Evolutionary conservation across 2,329 filamentous ascomycete genomes (phyloP), one percentile per base, ranked within the genome.

Genomic region (Penicillium hesseltinei): DNA sequence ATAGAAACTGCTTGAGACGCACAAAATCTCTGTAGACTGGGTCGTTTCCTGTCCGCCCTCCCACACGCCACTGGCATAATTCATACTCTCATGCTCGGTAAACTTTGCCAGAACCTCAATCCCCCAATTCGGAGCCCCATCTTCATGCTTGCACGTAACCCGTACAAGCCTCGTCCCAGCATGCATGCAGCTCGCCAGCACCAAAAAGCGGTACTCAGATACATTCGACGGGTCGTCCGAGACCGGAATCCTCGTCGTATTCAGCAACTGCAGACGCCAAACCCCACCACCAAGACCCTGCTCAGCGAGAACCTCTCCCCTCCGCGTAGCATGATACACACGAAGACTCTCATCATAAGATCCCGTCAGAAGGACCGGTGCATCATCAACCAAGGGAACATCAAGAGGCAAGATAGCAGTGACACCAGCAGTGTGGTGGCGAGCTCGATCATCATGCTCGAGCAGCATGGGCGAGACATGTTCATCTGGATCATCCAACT

Each of bases 151-250:
- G 35, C 67, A 66, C 38, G 59, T 69, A 4, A 87, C 67, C 57
- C 74, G 73, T 3, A 88, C 70, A n/a, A 97, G 75, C 53, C 88
- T 84, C 10, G 85, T 82, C 0, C 94, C 94, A 2, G 89, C 91
- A 77, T 97, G 89, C 93, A 97, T 97, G 70, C 94, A 97, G 45
- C 91, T 96, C 17, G 88, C 92, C 40, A 97, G 78, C n/a, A 95
- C 76, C 44, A 81, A 71, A 47, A 78, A 79, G 19, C 65, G 72
- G 8, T 62, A 60, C 15, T 59, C 51, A 1, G 40, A 27, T 66
- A 63, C 13, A 60, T 51, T 23, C 10, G 39, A 25, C 17, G 50
- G 2, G 2, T 44, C 21, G 15, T 40, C 27, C 9, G 52, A 31
- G 17, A 15, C 47, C 3, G 35, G 13, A 2, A 38, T 29, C 29